Percentiles rank a stretch among this genome's conserved stretches.
These are phyloP conservation scores for Tilletiaria anomala DNA, from an alignment of 1,284 basidiomycete species.

Conservation along the genomic window DNA sequence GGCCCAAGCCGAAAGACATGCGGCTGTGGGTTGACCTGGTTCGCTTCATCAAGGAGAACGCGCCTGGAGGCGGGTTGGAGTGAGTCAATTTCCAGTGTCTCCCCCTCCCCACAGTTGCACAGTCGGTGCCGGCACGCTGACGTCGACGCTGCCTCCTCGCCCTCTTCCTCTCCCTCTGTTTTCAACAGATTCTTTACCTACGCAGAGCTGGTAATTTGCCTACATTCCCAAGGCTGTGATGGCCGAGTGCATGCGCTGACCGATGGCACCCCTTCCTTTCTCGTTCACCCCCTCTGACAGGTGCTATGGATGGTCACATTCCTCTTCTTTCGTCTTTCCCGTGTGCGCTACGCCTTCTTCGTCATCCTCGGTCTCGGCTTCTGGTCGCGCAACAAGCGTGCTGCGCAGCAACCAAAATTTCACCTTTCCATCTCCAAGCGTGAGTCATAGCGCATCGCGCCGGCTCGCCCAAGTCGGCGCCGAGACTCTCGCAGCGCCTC, in stretches of 20 bases:
- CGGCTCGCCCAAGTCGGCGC: too few species aligned
- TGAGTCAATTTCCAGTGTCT: too few species aligned
- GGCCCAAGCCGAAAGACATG: constrained; percentile 49
- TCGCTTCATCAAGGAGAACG: constrained; percentile 49
- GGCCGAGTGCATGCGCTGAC: background rate
- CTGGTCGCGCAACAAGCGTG: constrained; percentile 15
- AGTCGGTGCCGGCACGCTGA: too few species aligned
- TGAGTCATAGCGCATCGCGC: too few species aligned
- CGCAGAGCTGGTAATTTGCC: constrained; percentile 45
- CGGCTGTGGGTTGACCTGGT: constrained; percentile 54
- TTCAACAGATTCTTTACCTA: constrained; percentile 61
- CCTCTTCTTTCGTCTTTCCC: constrained; percentile 16
- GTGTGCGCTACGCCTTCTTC: constrained; percentile 30
- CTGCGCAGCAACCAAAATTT: constrained; percentile 17
- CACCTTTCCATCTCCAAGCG: constrained; percentile 19
- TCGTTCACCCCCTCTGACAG: too few species aligned
- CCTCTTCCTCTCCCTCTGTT: too few species aligned
- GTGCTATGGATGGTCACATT: constrained; percentile 25
- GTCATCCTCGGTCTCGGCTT: constrained; percentile 29
- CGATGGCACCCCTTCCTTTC: too few species aligned
- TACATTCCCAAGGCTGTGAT: constrained; percentile 4
- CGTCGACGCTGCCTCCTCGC: too few species aligned
- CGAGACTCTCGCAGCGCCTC: too few species aligned
- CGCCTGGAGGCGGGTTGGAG: constrained; percentile 48
- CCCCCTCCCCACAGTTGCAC: too few species aligned